These are phyloP conservation scores for Plectosphaerella sp. DNA, from an alignment of 2,329 filamentous ascomycete species.

Conservation along the genomic window DNA sequence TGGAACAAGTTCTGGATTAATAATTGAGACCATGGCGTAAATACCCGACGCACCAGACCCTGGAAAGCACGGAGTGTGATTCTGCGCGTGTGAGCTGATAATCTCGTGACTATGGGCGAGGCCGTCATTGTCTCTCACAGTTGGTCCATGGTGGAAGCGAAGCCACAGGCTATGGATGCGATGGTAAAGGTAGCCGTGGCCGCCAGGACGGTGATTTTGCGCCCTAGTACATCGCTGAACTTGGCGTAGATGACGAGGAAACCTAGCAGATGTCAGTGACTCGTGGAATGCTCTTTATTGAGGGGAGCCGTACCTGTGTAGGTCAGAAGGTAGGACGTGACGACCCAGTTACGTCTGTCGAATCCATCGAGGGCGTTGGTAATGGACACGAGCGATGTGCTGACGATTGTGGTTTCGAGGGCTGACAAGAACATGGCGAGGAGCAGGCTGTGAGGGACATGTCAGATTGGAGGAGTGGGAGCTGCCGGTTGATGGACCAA, in stretches of 20 bases:
- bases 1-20: conserved; percentile 29
- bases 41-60: conserved; percentile 41
- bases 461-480: neutral
- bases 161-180: conserved; percentile 36
- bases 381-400: conserved; percentile 43
- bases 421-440: conserved; percentile 34
- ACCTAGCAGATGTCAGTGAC: conserved; percentile 16
- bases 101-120: neutral
- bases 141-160: conserved; percentile 24
- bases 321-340: conserved; percentile 42
- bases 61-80: conserved; percentile 34
- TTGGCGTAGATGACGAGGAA: conserved; percentile 37
- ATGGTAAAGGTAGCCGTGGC: conserved; percentile 31
- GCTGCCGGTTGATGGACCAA: neutral
- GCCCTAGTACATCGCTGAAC: conserved; percentile 39
- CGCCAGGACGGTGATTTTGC: conserved; percentile 29
- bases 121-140: conserved; percentile 15
- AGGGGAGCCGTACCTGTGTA: conserved; percentile 32
- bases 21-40: conserved; percentile 35
- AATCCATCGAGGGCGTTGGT: conserved; percentile 31
- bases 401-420: conserved; percentile 46
- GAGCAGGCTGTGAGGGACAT: neutral
- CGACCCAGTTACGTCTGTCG: conserved; percentile 35
- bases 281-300: too few species aligned
- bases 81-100: conserved; percentile 7